phyloP scores from a whole-genome alignment of 1,284 basidiomycete genomes.

The Schizophyllum amplum region DNA sequence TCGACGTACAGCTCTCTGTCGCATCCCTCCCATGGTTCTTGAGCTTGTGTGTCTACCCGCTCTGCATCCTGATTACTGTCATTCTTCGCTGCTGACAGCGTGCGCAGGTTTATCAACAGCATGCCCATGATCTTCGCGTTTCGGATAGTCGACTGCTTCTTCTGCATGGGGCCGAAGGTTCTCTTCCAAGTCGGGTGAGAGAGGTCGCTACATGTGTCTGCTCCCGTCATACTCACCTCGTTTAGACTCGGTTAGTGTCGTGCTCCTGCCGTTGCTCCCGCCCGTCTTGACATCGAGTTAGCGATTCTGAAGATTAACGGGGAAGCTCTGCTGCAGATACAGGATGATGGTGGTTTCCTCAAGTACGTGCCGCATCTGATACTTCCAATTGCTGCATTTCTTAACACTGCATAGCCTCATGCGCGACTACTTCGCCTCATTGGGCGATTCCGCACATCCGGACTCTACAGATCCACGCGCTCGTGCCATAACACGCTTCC shows the following conservation, averaged over 20 bases:
- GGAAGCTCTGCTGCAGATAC: conserved; percentile 87
- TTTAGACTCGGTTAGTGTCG: conserved; percentile 31
- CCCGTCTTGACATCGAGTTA: conserved; percentile 16
- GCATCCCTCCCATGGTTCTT: conserved; percentile 98
- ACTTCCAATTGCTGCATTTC: conserved; percentile 1
- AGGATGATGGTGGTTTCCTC: conserved; percentile 97
- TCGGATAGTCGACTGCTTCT: conserved; percentile 97
- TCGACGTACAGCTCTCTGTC: conserved; percentile 96
- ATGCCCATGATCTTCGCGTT: conserved; percentile 99
- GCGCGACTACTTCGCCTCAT: conserved; percentile 89
- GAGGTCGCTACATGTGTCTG: neutral
- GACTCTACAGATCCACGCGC: conserved; percentile 83
- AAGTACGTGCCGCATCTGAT: conserved; percentile 43
- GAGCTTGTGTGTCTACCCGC: conserved; percentile 56
- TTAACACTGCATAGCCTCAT: conserved; percentile 53
- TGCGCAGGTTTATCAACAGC: conserved; percentile 84
- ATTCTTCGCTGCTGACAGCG: neutral
- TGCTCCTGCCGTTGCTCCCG: neutral
- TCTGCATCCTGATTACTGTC: neutral
- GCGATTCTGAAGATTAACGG: conserved; percentile 99
- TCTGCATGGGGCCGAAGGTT: conserved; percentile 98
- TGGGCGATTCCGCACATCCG: conserved; percentile 94
- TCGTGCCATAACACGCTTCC: conserved; percentile 95
- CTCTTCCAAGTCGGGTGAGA: conserved; percentile 93
- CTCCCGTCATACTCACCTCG: conserved; percentile 10